Evolutionary conservation across 305 asterid genomes (phyloP).

Genomic region (Ajuga reptans): DNA sequence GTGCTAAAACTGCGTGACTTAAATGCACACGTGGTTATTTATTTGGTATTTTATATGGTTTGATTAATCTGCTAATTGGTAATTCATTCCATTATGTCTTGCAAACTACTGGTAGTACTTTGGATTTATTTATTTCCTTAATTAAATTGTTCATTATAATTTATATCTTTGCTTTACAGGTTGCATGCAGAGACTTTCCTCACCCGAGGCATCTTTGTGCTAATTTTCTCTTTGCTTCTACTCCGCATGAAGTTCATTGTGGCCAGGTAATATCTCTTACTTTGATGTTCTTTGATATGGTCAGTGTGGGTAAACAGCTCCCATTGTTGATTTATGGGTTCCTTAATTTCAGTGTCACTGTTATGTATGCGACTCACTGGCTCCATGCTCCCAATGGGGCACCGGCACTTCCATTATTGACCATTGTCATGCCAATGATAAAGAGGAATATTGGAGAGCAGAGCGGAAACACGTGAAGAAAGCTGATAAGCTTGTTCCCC

Average conservation of each 20-base stretch:
- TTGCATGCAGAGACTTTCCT: slow-evolving; percentile 95
- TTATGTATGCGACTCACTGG: slow-evolving; percentile 78
- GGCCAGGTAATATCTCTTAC: slow-evolving; percentile 43
- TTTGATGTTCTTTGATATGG: not conserved
- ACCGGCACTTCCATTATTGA: slow-evolving; percentile 33
- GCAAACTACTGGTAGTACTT: not conserved
- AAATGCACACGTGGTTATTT: not conserved
- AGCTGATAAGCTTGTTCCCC: slow-evolving; percentile 24
- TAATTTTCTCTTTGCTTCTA: slow-evolving; percentile 51
- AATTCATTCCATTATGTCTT: not conserved
- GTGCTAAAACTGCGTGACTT: not conserved
- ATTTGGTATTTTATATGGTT: not conserved
- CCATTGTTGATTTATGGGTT: slow-evolving; percentile 21
- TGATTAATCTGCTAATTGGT: not conserved
- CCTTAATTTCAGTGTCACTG: slow-evolving; percentile 83
- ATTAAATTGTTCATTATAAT: not conserved
- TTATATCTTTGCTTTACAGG: slow-evolving; percentile 36
- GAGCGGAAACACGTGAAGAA: slow-evolving; percentile 47
- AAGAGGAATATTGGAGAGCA: slow-evolving; percentile 57
- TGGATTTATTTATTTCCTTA: slow-evolving; percentile 5
- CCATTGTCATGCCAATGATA: slow-evolving; percentile 88
- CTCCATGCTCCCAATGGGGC: slow-evolving; percentile 82
- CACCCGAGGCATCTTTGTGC: slow-evolving; percentile 90
- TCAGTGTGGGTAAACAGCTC: not conserved
- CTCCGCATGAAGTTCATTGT: slow-evolving; percentile 59